phyloP scores from a whole-genome alignment of 2,329 filamentous ascomycete genomes.

The Ophiobolus disseminans region DNA sequence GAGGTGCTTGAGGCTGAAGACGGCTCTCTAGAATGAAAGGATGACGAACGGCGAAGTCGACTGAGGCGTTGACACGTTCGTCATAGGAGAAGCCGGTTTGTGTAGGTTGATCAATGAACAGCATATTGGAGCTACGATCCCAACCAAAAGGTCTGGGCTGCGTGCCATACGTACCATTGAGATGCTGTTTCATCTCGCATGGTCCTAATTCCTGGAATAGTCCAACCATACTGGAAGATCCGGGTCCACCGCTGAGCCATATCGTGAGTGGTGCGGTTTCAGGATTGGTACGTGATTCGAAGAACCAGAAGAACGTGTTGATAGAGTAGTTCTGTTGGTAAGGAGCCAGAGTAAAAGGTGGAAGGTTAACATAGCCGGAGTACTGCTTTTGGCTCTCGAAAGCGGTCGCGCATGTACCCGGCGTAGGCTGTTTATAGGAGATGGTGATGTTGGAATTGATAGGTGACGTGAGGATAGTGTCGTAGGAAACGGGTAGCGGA shows the following conservation, averaged over 20 bases:
- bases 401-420: constrained; percentile 69
- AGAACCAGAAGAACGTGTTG: constrained; percentile 71
- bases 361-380: constrained; percentile 69
- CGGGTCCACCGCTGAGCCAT: constrained; percentile 71
- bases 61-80: constrained; percentile 59
- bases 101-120: constrained; percentile 70
- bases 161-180: constrained; percentile 60
- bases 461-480: constrained; percentile 66
- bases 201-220: constrained; percentile 67
- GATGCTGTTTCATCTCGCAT: constrained; percentile 52
- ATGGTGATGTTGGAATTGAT: constrained; percentile 70
- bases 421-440: constrained; percentile 68
- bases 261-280: constrained; percentile 62
- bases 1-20: constrained; percentile 37
- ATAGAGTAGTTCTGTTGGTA: constrained; percentile 63
- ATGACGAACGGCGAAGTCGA: constrained; percentile 20
- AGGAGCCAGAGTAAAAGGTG: constrained; percentile 56
- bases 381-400: constrained; percentile 72
- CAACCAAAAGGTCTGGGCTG: constrained; percentile 68
- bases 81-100: constrained; percentile 76
- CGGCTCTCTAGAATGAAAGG: constrained; percentile 1
- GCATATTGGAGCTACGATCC: constrained; percentile 66
- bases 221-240: constrained; percentile 69
- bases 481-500: constrained; percentile 48
- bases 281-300: constrained; percentile 63